phyloP scores from a whole-genome alignment of 2,329 filamentous ascomycete species.

The Diplodia corticola region DNA sequence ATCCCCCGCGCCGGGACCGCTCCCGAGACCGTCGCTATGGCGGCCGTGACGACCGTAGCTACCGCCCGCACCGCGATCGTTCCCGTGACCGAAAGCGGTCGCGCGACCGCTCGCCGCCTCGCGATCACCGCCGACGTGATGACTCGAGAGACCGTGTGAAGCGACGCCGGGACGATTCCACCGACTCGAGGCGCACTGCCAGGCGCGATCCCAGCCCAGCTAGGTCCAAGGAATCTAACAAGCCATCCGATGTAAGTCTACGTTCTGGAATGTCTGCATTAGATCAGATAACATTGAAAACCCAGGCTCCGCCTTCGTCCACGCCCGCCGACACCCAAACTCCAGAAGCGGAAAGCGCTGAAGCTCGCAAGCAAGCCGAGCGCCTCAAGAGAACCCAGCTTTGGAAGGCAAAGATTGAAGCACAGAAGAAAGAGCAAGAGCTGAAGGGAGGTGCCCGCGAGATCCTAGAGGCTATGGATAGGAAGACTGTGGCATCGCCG shows the following conservation, averaged over 20 bases:
- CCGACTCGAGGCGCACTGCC: slow-evolving; percentile 29
- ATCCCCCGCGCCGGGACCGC: slow-evolving; percentile 66
- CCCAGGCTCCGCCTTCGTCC: slow-evolving; percentile 4
- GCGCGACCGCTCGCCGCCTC: slow-evolving; percentile 54
- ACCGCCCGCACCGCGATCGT: slow-evolving; percentile 62
- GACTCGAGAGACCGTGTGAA: slow-evolving; percentile 67
- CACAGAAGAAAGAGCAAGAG: slow-evolving; percentile 67
- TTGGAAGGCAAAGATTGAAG: slow-evolving; percentile 68
- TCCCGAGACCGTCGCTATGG: slow-evolving; percentile 54
- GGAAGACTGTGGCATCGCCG: slow-evolving; percentile 53
- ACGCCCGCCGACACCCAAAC: background rate
- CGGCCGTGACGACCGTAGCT: slow-evolving; percentile 65
- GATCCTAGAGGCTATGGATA: slow-evolving; percentile 72
- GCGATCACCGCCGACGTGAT: slow-evolving; percentile 65
- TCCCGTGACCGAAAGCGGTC: slow-evolving; percentile 66
- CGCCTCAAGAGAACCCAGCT: slow-evolving; percentile 48
- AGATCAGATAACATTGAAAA: background rate
- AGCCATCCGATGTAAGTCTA: slow-evolving; percentile 16
- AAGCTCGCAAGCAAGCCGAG: slow-evolving; percentile 65
- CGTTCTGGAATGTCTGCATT: background rate
- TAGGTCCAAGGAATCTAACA: slow-evolving; percentile 18
- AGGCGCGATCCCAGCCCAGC: slow-evolving; percentile 30
- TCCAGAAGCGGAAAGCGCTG: background rate
- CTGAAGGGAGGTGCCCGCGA: slow-evolving; percentile 56
- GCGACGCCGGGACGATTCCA: slow-evolving; percentile 65